Conservation (phyloP, 108 stramenopile species). For the Cyclotella distinguenda region DNA sequence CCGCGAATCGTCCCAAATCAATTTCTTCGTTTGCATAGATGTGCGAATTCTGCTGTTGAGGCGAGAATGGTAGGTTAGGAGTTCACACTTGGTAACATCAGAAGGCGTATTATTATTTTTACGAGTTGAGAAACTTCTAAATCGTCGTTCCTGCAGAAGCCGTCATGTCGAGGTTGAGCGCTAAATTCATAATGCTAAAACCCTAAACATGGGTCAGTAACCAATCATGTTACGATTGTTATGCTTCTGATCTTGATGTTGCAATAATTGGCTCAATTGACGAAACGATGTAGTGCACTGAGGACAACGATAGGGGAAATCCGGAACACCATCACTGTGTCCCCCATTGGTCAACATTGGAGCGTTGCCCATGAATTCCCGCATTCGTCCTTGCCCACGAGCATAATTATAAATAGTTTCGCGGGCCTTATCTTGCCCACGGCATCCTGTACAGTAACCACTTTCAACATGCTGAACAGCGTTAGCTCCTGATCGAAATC, state of each 20-base stretch:
- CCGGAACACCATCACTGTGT: constrained; percentile 40
- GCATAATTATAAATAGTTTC: constrained; percentile 66
- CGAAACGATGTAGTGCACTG: constrained; percentile 56
- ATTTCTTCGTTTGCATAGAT: no score
- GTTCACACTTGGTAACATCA: no score
- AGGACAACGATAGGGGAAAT: constrained; percentile 63
- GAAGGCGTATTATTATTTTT: no score
- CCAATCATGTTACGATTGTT: constrained; percentile 31
- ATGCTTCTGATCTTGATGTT: constrained; percentile 73
- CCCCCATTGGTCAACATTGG: constrained; percentile 54
- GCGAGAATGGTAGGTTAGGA: no score
- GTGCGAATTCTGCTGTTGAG: no score
- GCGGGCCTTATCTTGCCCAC: constrained; percentile 56
- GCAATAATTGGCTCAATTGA: constrained; percentile 68
- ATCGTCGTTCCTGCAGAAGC: no score
- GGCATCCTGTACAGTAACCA: constrained; percentile 65
- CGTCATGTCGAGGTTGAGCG: no score
- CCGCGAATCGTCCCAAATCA: no score
- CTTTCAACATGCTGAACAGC: constrained; percentile 75
- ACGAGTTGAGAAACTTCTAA: no score
- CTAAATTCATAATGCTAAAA: no score
- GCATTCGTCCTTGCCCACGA: constrained; percentile 32
- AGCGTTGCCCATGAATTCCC: constrained; percentile 42
- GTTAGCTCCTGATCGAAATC: constrained; percentile 67
- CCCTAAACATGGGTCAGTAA: neutral